Base-by-base conservation (phyloP, 495 filamentous ascomycete genomes). In the Schizothecium vesticola region DNA sequence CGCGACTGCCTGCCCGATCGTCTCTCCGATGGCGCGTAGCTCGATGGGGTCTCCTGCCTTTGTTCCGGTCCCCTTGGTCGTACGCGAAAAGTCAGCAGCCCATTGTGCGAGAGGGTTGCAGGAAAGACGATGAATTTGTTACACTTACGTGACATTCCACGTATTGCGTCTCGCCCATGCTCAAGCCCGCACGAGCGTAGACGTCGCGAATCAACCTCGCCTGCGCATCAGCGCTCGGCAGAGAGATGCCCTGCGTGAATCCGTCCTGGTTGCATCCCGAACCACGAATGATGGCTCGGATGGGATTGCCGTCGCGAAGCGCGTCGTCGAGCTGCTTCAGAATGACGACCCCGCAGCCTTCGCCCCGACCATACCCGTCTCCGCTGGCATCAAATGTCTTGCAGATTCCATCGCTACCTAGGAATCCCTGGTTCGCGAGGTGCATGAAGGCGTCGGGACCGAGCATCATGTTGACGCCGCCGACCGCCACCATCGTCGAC, bases 241-340 rank as follows among this genome's bases (percentile, higher is more conserved):
- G 66, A 0, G 80, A 84, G 43, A 86, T 85, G 3, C 80, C 79
- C 7, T 77, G 71, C 3, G 75, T 74, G n/a, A 78, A 78, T 28
- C 84, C 83, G 68, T 87, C 83, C 26, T 83, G 72, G 59, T 88
- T 88, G 43, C 80, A 65, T 0, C 72, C 78, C 22, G 80, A 80
- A 0, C 75, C 81, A 8, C 83, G 78, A 64, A 91, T 84, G 0
- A 90, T 75, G 10, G 81, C 84, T 29, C 86, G 78, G 31, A 90
- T 85, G 0, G 82, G 80, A 59, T 84, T 75, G 11, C 77, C 74
- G 61, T 81, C 80, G 3, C 67, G 59, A 3, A 84, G 26, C 1
- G 83, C 88, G 63, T 85, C 80, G 9, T 68, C 62, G 0, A 89
- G 76, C 19, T 71, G 74, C 73, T 90, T 91, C 29, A 64, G 61